Percentiles rank a stretch among this genome's conserved stretches.
phyloP scores from a whole-genome alignment of 1,284 basidiomycete genomes.

The Ustilago cynodontis region DNA sequence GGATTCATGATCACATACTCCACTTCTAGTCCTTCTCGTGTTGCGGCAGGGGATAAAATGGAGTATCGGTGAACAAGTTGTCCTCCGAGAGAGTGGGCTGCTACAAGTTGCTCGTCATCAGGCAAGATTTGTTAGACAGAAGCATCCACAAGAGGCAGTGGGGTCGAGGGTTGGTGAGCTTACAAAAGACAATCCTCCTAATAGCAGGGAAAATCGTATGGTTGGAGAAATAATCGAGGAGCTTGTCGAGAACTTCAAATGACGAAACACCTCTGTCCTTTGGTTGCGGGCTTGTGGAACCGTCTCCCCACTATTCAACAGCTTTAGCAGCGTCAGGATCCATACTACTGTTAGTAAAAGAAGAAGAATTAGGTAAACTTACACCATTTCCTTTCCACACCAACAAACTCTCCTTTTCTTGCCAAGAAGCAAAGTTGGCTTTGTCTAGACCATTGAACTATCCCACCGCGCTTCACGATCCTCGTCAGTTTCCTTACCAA shows the following conservation, averaged over 20 bases:
- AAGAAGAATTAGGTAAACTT: constrained; percentile 3
- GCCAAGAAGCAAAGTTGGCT: neutral
- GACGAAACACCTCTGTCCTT: constrained; percentile 24
- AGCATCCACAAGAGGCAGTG: too few relatives aligned
- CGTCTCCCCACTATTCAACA: constrained; percentile 50
- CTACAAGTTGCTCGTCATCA: too few relatives aligned
- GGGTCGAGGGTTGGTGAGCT: too few relatives aligned
- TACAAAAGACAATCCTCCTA: constrained; percentile 38
- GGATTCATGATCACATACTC: constrained; percentile 47
- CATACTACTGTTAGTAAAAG: neutral
- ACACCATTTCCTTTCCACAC: constrained; percentile 52
- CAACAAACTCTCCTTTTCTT: constrained; percentile 14
- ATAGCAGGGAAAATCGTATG: neutral
- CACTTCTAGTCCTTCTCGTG: neutral
- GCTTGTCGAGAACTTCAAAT: constrained; percentile 47
- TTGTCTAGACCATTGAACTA: constrained; percentile 55
- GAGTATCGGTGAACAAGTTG: constrained; percentile 50
- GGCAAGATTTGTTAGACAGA: too few relatives aligned
- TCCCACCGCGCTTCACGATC: neutral
- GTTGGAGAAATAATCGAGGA: constrained; percentile 26
- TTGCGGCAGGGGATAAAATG: constrained; percentile 20
- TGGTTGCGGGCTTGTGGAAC: constrained; percentile 1
- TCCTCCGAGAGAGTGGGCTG: constrained; percentile 49
- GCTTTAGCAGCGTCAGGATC: neutral
- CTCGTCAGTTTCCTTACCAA: neutral